Conservation (phyloP, 2,329 filamentous ascomycete genomes). For the Cytospora leucostoma region DNA sequence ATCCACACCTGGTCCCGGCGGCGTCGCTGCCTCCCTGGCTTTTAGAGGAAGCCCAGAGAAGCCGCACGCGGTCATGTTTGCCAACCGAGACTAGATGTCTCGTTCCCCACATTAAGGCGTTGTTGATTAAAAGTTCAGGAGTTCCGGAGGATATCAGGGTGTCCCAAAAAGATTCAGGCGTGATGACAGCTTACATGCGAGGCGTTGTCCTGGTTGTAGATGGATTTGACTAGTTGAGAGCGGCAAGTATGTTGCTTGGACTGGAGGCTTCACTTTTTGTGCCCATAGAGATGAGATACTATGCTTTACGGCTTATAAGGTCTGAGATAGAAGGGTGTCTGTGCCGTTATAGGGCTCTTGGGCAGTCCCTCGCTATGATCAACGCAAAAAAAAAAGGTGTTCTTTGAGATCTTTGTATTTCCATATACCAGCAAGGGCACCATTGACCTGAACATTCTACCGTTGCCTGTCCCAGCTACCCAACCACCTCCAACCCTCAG, state of each 20-base stretch:
- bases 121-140: conserved; percentile 6
- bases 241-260: background rate
- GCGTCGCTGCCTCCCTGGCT: conserved; percentile 50
- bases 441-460: conserved; percentile 6
- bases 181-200: background rate
- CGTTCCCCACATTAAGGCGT: background rate
- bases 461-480: conserved; percentile 62
- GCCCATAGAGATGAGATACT: background rate
- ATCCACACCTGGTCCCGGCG: conserved; percentile 32
- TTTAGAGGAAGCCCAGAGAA: conserved; percentile 66
- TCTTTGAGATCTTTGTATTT: background rate
- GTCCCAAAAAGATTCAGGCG: background rate
- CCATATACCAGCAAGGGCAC: background rate
- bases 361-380: background rate
- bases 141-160: background rate
- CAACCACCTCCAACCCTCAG: conserved; percentile 67
- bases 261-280: background rate
- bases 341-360: background rate
- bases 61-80: conserved; percentile 27
- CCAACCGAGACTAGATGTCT: conserved; percentile 18
- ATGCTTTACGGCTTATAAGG: background rate
- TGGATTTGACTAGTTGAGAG: background rate
- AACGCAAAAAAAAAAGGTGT: background rate
- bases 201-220: background rate
- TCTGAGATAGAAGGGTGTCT: background rate